These are phyloP conservation scores for Cutaneotrichosporon daszewskae DNA, from an alignment of 1,284 basidiomycete species.

Conservation along the genomic window DNA sequence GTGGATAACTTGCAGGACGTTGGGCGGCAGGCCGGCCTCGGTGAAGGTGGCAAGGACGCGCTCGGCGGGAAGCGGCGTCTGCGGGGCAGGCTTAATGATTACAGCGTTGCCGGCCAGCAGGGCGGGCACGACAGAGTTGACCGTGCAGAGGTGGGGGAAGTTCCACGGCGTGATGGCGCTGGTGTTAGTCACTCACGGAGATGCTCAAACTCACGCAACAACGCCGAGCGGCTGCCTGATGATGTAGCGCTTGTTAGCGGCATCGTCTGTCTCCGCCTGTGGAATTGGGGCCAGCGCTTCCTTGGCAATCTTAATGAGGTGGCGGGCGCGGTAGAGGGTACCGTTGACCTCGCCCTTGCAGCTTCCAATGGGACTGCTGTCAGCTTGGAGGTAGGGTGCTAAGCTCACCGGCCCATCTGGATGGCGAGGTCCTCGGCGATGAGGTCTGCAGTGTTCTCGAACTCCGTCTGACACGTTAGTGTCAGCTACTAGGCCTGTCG, in stretches of 20 bases:
- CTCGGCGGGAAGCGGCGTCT: slow-evolving; percentile 83
- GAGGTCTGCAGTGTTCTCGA: slow-evolving; percentile 63
- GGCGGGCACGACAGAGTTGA: slow-evolving; percentile 86
- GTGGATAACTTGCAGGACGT: slow-evolving; percentile 74
- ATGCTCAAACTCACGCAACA: slow-evolving; percentile 75
- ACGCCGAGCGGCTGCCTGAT: slow-evolving; percentile 77
- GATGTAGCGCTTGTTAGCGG: slow-evolving; percentile 76
- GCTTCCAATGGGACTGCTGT: slow-evolving; percentile 66
- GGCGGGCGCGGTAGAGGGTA: slow-evolving; percentile 70
- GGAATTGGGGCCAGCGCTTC: slow-evolving; percentile 68
- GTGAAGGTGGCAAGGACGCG: slow-evolving; percentile 64
- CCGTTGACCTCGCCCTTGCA: slow-evolving; percentile 72
- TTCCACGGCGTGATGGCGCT: slow-evolving; percentile 50
- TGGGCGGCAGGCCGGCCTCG: slow-evolving; percentile 68
- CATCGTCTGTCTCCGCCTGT: slow-evolving; percentile 68
- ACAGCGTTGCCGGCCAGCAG: slow-evolving; percentile 80
- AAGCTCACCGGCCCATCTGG: slow-evolving; percentile 69
- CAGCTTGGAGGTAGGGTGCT: background rate
- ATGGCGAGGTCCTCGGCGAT: slow-evolving; percentile 68
- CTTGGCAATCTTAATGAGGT: slow-evolving; percentile 79
- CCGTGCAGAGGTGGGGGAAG: slow-evolving; percentile 79
- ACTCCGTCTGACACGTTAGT: slow-evolving; percentile 58
- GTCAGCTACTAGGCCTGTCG: background rate
- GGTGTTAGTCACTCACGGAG: background rate
- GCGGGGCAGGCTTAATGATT: slow-evolving; percentile 87